These are phyloP conservation scores for Mediolabrus comicus DNA, from an alignment of 108 stramenopile genomes.

Conservation along the genomic window DNA sequence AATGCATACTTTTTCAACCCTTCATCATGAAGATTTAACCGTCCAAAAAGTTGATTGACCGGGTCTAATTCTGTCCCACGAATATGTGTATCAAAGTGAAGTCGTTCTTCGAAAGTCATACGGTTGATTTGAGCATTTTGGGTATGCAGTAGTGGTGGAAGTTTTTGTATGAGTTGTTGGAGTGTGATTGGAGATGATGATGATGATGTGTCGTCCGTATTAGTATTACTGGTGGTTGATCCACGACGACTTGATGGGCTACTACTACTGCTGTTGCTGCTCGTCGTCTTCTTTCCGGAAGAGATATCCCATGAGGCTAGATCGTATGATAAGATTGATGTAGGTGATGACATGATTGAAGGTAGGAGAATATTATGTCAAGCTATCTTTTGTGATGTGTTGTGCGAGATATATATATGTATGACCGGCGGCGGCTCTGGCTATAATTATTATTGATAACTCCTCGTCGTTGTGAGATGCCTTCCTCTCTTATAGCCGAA, in stretches of 20 bases:
- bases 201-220: too few species aligned
- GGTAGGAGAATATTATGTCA: too few species aligned
- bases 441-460: too few species aligned
- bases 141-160: not conserved
- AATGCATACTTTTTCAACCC: slow-evolving; percentile 56
- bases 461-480: too few species aligned
- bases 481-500: too few species aligned
- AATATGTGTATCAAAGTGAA: not conserved
- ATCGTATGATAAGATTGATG: not conserved
- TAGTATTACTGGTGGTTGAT: not conserved
- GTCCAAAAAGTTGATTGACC: slow-evolving; percentile 15
- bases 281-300: too few species aligned
- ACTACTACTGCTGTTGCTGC: too few species aligned
- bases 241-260: not conserved
- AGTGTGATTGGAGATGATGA: not conserved
- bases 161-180: not conserved
- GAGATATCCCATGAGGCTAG: not conserved
- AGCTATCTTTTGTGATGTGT: too few species aligned
- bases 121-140: not conserved
- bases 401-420: too few species aligned
- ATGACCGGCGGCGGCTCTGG: too few species aligned
- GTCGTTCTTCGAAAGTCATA: not conserved
- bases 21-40: slow-evolving; percentile 31
- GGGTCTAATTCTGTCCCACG: not conserved
- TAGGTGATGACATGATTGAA: not conserved